Conservation (phyloP, 1,284 basidiomycete species). For the Cutaneotrichosporon sp. region DNA sequence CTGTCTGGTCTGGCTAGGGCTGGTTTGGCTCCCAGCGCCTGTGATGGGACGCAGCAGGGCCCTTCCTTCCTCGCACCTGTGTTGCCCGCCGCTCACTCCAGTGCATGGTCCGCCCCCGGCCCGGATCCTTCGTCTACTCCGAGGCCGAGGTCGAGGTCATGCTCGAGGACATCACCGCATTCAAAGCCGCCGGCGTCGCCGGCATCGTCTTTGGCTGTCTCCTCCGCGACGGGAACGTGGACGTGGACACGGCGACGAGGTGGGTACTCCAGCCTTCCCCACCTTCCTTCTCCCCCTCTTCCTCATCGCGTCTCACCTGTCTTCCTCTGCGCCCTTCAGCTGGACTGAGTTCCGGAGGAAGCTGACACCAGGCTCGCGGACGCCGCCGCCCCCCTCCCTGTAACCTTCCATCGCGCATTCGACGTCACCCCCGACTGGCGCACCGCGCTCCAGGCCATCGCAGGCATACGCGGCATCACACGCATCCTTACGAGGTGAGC, state of each 20-base stretch:
- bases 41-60: too few species aligned
- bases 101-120: slow-evolving; percentile 75
- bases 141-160: slow-evolving; percentile 67
- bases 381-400: slow-evolving; percentile 66
- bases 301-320: too few species aligned
- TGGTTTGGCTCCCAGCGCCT: too few species aligned
- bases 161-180: slow-evolving; percentile 64
- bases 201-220: slow-evolving; percentile 74
- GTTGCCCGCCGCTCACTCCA: slow-evolving; percentile 39
- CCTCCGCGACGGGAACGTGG: slow-evolving; percentile 62
- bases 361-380: slow-evolving; percentile 54
- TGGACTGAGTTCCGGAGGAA: too few species aligned
- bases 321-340: too few species aligned
- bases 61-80: neutral
- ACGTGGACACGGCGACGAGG: slow-evolving; percentile 58
- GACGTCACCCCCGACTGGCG: slow-evolving; percentile 66
- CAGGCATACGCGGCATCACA: slow-evolving; percentile 63
- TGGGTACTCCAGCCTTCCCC: neutral
- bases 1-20: too few species aligned
- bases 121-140: slow-evolving; percentile 74
- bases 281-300: too few species aligned
- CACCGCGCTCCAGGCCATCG: slow-evolving; percentile 62
- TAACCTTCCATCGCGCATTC: slow-evolving; percentile 80
- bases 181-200: slow-evolving; percentile 56
- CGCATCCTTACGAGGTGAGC: slow-evolving; percentile 69